phyloP scores from a whole-genome alignment of 305 asterid genomes.

The Ruellia speciosa region DNA sequence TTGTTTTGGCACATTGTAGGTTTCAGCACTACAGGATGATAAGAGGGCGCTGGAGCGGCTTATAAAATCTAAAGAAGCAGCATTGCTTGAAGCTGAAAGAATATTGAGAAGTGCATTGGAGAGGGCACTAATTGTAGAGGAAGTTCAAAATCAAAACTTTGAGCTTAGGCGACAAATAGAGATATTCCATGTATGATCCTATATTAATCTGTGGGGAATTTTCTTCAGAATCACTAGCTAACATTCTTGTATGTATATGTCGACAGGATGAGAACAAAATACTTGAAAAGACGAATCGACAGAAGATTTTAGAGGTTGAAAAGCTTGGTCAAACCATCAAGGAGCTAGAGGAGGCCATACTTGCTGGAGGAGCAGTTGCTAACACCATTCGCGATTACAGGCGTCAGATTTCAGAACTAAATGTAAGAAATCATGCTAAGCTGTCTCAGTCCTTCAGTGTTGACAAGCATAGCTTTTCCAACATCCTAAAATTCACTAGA shows the following conservation, averaged over 20 bases:
- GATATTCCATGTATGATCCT: constrained; percentile 56
- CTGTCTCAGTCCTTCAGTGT: constrained; percentile 3
- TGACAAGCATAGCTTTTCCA: neutral
- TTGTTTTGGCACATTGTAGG: constrained; percentile 32
- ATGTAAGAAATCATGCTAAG: constrained; percentile 30
- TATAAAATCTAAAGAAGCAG: constrained; percentile 75
- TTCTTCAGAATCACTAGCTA: neutral
- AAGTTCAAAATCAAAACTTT: constrained; percentile 69
- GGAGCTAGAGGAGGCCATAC: constrained; percentile 88
- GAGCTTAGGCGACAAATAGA: constrained; percentile 76
- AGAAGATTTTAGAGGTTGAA: constrained; percentile 75
- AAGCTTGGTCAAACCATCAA: constrained; percentile 68
- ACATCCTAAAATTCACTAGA: neutral
- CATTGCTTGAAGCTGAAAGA: constrained; percentile 75
- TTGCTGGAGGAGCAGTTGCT: constrained; percentile 81
- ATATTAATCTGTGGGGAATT: too few relatives aligned
- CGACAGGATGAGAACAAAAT: constrained; percentile 76
- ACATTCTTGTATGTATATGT: neutral
- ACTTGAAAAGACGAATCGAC: constrained; percentile 71
- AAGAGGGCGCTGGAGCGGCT: constrained; percentile 69
- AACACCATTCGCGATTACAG: constrained; percentile 62
- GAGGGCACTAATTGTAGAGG: constrained; percentile 79
- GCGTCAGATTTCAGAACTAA: constrained; percentile 57
- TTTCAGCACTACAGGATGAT: constrained; percentile 64
- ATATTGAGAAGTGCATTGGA: constrained; percentile 72